A percentile compares a stretch with the other conserved stretches of the same genome.
These are phyloP conservation scores for Plasmopara halstedii DNA, from an alignment of 352 stramenopile genomes.

Conservation along the genomic window DNA sequence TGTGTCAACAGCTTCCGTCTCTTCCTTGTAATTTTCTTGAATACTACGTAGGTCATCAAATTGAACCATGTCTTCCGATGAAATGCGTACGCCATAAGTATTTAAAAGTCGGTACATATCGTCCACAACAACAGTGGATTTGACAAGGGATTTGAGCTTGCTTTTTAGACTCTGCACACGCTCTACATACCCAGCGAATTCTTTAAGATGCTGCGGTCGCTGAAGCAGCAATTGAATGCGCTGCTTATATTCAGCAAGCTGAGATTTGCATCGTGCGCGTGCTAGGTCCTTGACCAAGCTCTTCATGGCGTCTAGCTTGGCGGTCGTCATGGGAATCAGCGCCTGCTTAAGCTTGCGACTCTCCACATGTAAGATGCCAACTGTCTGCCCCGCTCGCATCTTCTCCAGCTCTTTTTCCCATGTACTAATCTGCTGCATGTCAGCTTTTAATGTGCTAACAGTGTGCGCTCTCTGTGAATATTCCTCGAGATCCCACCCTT, in stretches of 20 bases:
- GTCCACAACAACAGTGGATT: constrained; percentile 88
- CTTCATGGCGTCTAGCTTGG: constrained; percentile 91
- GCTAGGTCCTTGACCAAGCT: constrained; percentile 87
- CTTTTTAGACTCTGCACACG: constrained; percentile 62
- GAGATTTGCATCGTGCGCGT: constrained; percentile 76
- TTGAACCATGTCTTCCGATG: constrained; percentile 91
- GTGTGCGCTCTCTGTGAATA: constrained; percentile 77
- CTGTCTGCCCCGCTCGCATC: constrained; percentile 87
- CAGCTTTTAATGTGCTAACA: constrained; percentile 77
- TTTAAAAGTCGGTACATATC: constrained; percentile 89
- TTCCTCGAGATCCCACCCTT: constrained; percentile 86
- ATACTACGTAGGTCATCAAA: constrained; percentile 83
- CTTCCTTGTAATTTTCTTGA: constrained; percentile 83
- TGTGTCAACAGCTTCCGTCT: constrained; percentile 76
- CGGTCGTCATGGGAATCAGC: constrained; percentile 88
- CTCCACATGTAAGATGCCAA: constrained; percentile 91
- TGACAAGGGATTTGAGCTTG: constrained; percentile 73
- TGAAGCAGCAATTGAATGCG: constrained; percentile 79
- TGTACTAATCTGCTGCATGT: constrained; percentile 87
- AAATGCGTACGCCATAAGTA: constrained; percentile 89
- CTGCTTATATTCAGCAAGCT: constrained; percentile 88
- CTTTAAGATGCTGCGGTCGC: constrained; percentile 84
- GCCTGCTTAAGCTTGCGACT: constrained; percentile 90
- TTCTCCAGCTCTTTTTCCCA: constrained; percentile 94
- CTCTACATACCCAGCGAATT: constrained; percentile 87